Evolutionary conservation across 176 grass and related monocot species (phyloP).

Genomic region (Carex scoparia): DNA sequence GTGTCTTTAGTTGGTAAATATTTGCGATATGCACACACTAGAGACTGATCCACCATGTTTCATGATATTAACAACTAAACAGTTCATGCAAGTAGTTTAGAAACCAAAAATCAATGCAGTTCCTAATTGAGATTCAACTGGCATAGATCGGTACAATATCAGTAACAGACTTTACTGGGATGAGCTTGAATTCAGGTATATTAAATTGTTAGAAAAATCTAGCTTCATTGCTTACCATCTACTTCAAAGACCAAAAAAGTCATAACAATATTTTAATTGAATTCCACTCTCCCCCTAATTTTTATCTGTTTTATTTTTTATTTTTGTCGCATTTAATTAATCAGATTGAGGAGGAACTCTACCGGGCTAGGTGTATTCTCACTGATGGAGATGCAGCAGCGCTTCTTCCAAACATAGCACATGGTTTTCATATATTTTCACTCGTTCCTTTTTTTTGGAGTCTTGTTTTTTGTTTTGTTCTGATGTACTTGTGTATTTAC

Average conservation of each 20-base stretch:
- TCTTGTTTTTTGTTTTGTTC: background rate
- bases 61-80: background rate
- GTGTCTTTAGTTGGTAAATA: background rate
- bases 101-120: background rate
- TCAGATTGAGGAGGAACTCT: slow-evolving; percentile 87
- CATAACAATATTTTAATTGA: background rate
- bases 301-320: slow-evolving; percentile 23
- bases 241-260: slow-evolving; percentile 4
- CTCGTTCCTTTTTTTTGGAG: slow-evolving; percentile 13
- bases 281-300: background rate
- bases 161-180: background rate
- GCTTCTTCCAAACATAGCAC: slow-evolving; percentile 56
- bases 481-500: slow-evolving; percentile 16
- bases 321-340: slow-evolving; percentile 15
- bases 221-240: background rate
- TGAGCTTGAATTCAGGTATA: background rate
- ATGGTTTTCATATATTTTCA: slow-evolving; percentile 40
- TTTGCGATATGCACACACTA: background rate
- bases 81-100: background rate
- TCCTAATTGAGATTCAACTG: background rate
- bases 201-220: background rate
- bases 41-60: background rate
- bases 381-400: slow-evolving; percentile 60
- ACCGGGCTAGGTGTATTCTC: slow-evolving; percentile 62
- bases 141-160: background rate